Base-by-base conservation (phyloP, 2,329 filamentous ascomycete species). In the Ilyonectria robusta region DNA sequence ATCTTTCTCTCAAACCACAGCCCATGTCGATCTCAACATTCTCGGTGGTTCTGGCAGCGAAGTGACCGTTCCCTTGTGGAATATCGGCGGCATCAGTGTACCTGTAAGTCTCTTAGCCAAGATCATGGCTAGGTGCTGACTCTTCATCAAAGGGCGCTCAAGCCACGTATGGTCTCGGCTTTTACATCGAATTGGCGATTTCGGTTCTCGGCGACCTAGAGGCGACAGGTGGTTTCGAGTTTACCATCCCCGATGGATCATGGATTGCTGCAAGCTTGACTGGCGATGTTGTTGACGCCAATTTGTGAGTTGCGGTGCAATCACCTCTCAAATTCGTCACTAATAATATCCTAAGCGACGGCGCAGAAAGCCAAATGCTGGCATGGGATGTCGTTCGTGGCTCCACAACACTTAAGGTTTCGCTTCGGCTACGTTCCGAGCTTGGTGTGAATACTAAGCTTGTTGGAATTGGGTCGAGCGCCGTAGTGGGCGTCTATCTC, bases 211-310 rank as follows among this genome's bases (percentile, higher is more conserved):
- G n/a, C 5, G 23, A 47, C 3, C 6, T 65, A 1, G 23, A 47
- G 5, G 62, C 42, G 4, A 47, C 42, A 3, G 62, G 62, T 2
- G 62, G 56, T 11, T 65, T 65, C 19, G 37, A 55, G n/a, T 65
- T 65, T 44, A 60, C 56, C 4, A 60, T 65, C 37, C 62, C 62
- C 3, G 56, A 65, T 37, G 56, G 50, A 7, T 60, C 62, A 26
- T 65, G 33, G 8, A 26, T 65, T 48, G 33, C 37, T 13, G 48
- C 33, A 23, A 42, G 23, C 31, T 26, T 54, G 23, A 48, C n/a
- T 2, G 56, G 62, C 3, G 56, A 44, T 1, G 17, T 65, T 13
- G 26, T 50, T 40, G 62, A 42, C 3, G 33, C 35, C 8, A 60
- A 48, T n/a, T 60, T 65, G 62, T 65, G 10, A 46, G 46, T 51